Conservation (phyloP, 495 filamentous ascomycete species). For the Talaromyces stipitatus region DNA sequence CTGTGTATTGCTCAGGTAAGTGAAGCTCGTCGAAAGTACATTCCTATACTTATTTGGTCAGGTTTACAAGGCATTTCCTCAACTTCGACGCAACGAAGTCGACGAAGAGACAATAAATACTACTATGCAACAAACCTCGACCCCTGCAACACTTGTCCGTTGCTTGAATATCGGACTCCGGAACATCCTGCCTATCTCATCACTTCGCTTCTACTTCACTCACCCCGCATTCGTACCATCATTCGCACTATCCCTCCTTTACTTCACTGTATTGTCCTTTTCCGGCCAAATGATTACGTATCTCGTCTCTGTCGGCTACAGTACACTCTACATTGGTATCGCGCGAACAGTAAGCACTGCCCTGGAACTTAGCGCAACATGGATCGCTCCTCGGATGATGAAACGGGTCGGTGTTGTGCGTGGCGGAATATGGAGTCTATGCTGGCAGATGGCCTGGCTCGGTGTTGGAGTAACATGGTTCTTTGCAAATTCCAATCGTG, state of each 20-base stretch:
- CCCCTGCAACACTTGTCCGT: neutral
- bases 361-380: conserved; percentile 43
- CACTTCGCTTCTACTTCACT: conserved; percentile 24
- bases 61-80: neutral
- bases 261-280: conserved; percentile 54
- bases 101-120: neutral
- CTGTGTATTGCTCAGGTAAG: conserved; percentile 45
- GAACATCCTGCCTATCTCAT: conserved; percentile 17
- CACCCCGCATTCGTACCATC: conserved; percentile 45
- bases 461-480: conserved; percentile 34
- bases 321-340: conserved; percentile 40
- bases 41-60: neutral
- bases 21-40: neutral
- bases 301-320: conserved; percentile 48
- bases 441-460: conserved; percentile 49
- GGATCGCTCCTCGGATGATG: conserved; percentile 44
- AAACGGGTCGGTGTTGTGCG: conserved; percentile 46
- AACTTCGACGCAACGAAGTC: neutral
- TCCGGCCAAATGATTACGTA: conserved; percentile 54
- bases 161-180: neutral
- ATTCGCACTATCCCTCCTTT: conserved; percentile 45
- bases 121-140: neutral
- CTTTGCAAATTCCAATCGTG: conserved; percentile 1
- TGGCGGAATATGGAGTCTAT: conserved; percentile 55
- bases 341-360: conserved; percentile 45